Evolutionary conservation across 2,329 filamentous ascomycete genomes (phyloP), one percentile per base, ranked within the genome.

Genomic region (Sphaerulina musiva): DNA sequence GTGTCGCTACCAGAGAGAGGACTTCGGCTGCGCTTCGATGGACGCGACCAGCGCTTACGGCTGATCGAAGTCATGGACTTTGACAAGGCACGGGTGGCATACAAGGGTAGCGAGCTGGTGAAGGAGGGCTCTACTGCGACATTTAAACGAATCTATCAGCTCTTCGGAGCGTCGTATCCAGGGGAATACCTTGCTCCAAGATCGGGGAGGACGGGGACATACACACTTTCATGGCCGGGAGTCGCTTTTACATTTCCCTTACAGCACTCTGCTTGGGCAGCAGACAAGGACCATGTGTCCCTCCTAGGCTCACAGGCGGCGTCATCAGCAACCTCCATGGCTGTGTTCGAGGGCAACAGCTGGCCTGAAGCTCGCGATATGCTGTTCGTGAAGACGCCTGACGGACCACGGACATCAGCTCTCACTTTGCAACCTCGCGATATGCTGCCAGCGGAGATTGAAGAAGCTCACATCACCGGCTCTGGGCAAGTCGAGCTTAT

Each of bases 11-110:
- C 91, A 1, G 80, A 82, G 3, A 98, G 97, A 72, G 93, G 93
- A 29, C 72, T 98, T 31, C 86, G 92, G 10, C 75, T 98, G 50
- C 89, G 89, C 41, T 98, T 98, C 68, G 93, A 98, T 68, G 93
- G 91, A 0, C 84, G 88, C 3, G 91, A 97, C 65, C 93, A 98
- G 72, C 83, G 92, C 36, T 76, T 98, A 41, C 87, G 93, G 2
- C 75, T 98, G 57, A 89, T 98, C 62, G 93, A 98, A 71, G 83
- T 97, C 6, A 73, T 89, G 51, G 90, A 97, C 73, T 96, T 98
- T 68, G 84, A 86, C 45, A 93, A 89, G 70, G 89, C 84, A 58
- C 81, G 84, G 58, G 82, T 97, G 58, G 83, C 85, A 14, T 95
- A 96, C 73, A 93, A 89, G 64, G 81, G 82, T 59, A 83, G 84